phyloP scores from a whole-genome alignment of 192 early-diverging fungal species.

The Entomortierella parvispora region DNA sequence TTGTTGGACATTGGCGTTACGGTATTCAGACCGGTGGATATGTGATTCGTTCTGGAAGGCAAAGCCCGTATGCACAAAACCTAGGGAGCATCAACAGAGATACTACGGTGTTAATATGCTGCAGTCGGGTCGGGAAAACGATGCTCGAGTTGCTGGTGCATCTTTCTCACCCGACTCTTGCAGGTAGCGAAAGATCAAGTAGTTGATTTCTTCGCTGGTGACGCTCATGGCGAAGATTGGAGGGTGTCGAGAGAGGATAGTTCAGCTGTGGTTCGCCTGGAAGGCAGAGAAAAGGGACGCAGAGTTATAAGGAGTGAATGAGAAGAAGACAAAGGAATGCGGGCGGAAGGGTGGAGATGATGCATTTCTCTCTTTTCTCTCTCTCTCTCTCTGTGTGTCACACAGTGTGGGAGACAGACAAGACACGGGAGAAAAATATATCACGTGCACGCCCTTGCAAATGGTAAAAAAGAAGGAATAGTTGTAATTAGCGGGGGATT shows the following conservation, averaged over 20 bases:
- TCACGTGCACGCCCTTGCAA: too few species aligned
- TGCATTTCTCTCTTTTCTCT: too few species aligned
- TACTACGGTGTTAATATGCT: too few species aligned
- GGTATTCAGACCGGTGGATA: conserved; percentile 69
- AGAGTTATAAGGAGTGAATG: too few species aligned
- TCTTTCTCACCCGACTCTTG: conserved; percentile 76
- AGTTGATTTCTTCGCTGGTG: conserved; percentile 89
- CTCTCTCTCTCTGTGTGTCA: too few species aligned
- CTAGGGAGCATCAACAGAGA: conserved; percentile 50
- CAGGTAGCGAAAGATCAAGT: conserved; percentile 88
- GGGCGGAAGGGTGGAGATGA: too few species aligned
- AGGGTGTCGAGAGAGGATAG: conserved; percentile 4
- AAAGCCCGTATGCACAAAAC: conserved; percentile 88
- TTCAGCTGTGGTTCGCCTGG: background rate
- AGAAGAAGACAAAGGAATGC: too few species aligned
- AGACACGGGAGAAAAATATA: too few species aligned
- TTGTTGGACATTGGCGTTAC: conserved; percentile 74
- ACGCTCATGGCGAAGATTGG: conserved; percentile 66
- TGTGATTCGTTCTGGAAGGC: conserved; percentile 88
- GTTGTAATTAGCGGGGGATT: too few species aligned
- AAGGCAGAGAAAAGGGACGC: background rate
- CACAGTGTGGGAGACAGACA: too few species aligned
- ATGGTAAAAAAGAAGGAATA: too few species aligned
- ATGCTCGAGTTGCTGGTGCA: background rate
- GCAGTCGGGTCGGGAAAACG: too few species aligned